Percentiles rank a stretch among this genome's conserved stretches.
phyloP scores from a whole-genome alignment of 805 yeast species.

The Candida nitratophila region DNA sequence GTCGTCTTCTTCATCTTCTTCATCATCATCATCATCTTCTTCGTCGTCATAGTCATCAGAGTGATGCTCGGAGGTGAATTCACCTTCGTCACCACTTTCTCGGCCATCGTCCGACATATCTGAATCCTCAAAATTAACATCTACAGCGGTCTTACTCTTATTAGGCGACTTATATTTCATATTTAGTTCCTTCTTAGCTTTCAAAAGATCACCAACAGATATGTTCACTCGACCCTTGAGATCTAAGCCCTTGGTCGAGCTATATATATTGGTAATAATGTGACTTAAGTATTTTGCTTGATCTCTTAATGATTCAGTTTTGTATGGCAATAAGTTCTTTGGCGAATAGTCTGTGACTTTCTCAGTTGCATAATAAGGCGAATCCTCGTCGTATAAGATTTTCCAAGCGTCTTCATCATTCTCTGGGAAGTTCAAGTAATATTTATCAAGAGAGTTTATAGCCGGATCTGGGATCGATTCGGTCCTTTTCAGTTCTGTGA shows the following conservation, averaged over 20 bases:
- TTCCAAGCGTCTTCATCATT: slow-evolving; percentile 30
- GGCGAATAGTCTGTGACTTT: slow-evolving; percentile 14
- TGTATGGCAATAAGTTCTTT: slow-evolving; percentile 54
- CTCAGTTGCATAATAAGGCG: slow-evolving; percentile 17
- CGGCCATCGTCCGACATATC: too few relatives aligned
- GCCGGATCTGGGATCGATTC: slow-evolving; percentile 7
- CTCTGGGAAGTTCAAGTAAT: slow-evolving; percentile 53
- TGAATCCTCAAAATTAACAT: too few relatives aligned
- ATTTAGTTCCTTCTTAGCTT: slow-evolving; percentile 17
- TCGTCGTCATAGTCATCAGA: slow-evolving; percentile 34
- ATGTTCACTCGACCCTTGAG: slow-evolving; percentile 63
- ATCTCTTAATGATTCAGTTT: slow-evolving; percentile 59
- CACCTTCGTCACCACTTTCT: too few relatives aligned
- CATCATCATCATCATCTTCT: slow-evolving; percentile 24
- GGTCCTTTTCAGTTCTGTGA: slow-evolving; percentile 1
- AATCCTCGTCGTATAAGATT: slow-evolving; percentile 14
- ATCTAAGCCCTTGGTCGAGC: slow-evolving; percentile 70
- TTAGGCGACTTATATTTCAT: slow-evolving; percentile 3
- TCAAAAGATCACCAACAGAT: slow-evolving; percentile 60
- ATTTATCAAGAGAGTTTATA: slow-evolving; percentile 15
- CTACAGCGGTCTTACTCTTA: too few relatives aligned
- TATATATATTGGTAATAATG: slow-evolving; percentile 71
- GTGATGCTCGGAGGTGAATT: slow-evolving; percentile 28
- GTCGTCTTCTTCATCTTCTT: slow-evolving; percentile 27
- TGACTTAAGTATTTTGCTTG: slow-evolving; percentile 70